Evolutionary conservation across 1,284 basidiomycete genomes (phyloP).

Genomic region (Coniferiporia sulphurascens): DNA sequence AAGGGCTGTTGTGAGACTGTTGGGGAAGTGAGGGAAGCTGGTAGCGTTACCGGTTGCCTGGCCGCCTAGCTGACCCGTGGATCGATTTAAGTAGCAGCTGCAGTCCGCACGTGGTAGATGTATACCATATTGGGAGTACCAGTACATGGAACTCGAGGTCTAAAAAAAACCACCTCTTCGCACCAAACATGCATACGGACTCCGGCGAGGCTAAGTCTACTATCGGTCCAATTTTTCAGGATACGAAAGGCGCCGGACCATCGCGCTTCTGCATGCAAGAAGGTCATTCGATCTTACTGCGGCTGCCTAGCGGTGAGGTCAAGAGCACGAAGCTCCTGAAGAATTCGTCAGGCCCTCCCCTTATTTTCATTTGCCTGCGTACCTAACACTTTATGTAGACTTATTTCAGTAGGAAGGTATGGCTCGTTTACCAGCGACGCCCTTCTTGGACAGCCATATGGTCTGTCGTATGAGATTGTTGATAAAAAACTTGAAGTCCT

Average conservation of each 20-base stretch:
- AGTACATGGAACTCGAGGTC: no score
- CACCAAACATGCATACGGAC: neutral
- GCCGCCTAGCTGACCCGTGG: neutral
- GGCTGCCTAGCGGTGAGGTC: conserved; percentile 65
- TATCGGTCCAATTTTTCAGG: neutral
- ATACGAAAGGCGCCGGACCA: neutral
- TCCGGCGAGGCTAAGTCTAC: neutral
- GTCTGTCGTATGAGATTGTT: conserved; percentile 71
- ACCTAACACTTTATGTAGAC: conserved; percentile 36
- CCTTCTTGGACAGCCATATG: conserved; percentile 70
- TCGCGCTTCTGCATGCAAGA: conserved; percentile 40
- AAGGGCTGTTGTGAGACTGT: neutral
- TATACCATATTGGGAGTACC: neutral
- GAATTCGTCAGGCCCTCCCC: conserved; percentile 48
- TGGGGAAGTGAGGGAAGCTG: neutral
- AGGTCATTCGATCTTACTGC: conserved; percentile 62
- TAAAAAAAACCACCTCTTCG: no score
- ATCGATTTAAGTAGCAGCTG: conserved; percentile 11
- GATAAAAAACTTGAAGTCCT: conserved; percentile 61
- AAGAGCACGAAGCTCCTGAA: conserved; percentile 61
- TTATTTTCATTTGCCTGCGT: neutral
- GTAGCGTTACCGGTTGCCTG: neutral
- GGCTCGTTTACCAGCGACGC: conserved; percentile 69
- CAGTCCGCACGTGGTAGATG: neutral
- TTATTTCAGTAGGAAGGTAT: conserved; percentile 63